Evolutionary conservation across 2,329 filamentous ascomycete species (phyloP).

Genomic region (Mariannaea elegans): DNA sequence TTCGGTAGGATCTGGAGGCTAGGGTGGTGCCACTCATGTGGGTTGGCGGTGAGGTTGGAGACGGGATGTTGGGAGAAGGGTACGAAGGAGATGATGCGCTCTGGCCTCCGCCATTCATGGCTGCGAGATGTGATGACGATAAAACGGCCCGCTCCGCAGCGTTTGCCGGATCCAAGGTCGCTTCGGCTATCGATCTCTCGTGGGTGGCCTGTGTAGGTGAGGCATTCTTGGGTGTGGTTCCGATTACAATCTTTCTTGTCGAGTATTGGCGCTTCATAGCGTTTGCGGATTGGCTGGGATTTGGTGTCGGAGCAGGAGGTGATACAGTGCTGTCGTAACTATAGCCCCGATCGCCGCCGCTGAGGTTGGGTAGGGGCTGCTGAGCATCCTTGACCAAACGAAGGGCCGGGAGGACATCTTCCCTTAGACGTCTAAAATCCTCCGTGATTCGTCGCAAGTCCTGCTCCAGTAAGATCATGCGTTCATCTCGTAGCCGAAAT

Average conservation of each 20-base stretch:
- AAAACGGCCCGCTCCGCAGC: slow-evolving; percentile 73
- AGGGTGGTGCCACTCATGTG: slow-evolving; percentile 64
- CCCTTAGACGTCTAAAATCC: slow-evolving; percentile 86
- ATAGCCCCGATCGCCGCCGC: slow-evolving; percentile 53
- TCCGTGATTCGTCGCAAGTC: slow-evolving; percentile 86
- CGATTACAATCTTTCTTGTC: slow-evolving; percentile 78
- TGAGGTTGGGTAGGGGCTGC: slow-evolving; percentile 76
- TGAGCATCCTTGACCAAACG: slow-evolving; percentile 91
- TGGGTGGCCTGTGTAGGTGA: slow-evolving; percentile 79
- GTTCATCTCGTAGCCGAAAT: slow-evolving; percentile 87
- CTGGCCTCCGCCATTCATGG: slow-evolving; percentile 71
- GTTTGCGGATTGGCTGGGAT: slow-evolving; percentile 56
- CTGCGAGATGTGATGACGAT: slow-evolving; percentile 74
- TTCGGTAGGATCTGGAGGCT: slow-evolving; percentile 68
- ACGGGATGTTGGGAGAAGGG: slow-evolving; percentile 73
- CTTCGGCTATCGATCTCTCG: slow-evolving; percentile 71
- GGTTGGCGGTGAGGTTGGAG: slow-evolving; percentile 73
- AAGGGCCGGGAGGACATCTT: slow-evolving; percentile 90
- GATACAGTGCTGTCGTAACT: slow-evolving; percentile 61
- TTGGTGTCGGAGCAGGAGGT: slow-evolving; percentile 65
- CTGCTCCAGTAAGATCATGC: slow-evolving; percentile 82
- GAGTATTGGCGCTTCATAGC: slow-evolving; percentile 76
- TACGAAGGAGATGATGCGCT: slow-evolving; percentile 64
- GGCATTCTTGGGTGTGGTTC: slow-evolving; percentile 76
- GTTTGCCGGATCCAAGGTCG: slow-evolving; percentile 72